Evolutionary conservation across 2,329 filamentous ascomycete species (phyloP), one percentile per base, ranked within the genome.

Genomic region (Epichloe sibirici): DNA sequence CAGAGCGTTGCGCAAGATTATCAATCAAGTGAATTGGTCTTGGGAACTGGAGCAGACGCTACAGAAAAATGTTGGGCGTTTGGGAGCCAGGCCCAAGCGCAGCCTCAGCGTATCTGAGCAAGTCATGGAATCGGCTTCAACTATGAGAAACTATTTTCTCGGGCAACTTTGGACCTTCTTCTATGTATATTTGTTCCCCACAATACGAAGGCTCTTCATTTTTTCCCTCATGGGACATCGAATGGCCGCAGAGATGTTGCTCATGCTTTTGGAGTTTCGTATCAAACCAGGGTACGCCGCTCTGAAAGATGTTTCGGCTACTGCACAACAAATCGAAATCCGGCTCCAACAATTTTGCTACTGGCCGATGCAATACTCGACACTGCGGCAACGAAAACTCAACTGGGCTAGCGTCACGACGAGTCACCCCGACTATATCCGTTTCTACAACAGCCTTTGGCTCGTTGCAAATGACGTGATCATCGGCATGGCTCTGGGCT

Each of bases 381-480:
- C 90, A 15, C 70, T 98, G 46, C 85, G 90, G n/a, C 83, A 88
- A 63, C 79, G 90, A 40, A 94, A 95, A 64, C 83, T 85, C 57
- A 89, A 95, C 61, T 97, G 93, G 91, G 88, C 90, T 54, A 97
- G 91, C 65, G 86, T 97, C 52, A 96, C 90, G 0, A 93, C 86
- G 47, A 95, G 86, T 61, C 91, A 98, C 67, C 89, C 91, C 0
- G 93, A 98, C 67, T 98, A 98, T 66, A 98, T 98, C 59, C 86
- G 93, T 15, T 98, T 98, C 69, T 98, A 97, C 72, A 98, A 98
- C 67, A 96, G 90, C 63, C 74, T 98, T 4, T 98, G 93, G 93
- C 85, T 98, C 8, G 93, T 98, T 23, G 90, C 90, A 34, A 98
- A 98, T 71, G 93, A 98, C 70, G 86, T 98, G 46, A 98, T 98